Evolutionary conservation across 2,329 filamentous ascomycete species (phyloP), one percentile per base, ranked within the genome.

Genomic region (Paracoccidioides brasiliensis): DNA sequence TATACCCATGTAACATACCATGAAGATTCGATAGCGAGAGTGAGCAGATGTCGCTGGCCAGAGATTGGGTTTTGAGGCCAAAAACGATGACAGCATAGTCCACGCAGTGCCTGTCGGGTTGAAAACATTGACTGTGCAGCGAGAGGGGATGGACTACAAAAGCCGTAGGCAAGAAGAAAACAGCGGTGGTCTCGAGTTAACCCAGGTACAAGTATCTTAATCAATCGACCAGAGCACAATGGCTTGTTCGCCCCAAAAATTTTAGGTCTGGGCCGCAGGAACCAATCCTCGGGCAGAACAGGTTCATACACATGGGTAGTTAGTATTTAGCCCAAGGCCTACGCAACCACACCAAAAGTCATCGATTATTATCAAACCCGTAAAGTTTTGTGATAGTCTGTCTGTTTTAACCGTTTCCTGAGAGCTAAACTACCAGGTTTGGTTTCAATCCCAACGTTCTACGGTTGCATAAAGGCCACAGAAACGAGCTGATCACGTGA

Each of bases 21-120:
- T 2, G 86, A 90, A 8, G 85, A 86, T 69, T 93, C 88, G 66
- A 93, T 90, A 53, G 86, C 86, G 51, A 91, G 78, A 4, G 75
- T 62, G 6, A 62, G 49, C n/a, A 62, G 56, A 41, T 54, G 40
- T 49, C 59, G 52, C 30, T 28, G 52, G 33, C 52, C 38, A 46
- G 37, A 38, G 42, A 14, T 22, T 5, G 3, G 32, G 4, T 3
- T n/a, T 8, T 35, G 14, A 14, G 55, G 41, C 4, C n/a, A 15
- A 37, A 35, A n/a, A 14, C 41, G 35, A 37, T 28, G 55, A 46
- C 33, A 50, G 48, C 52, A 49, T 28, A 56, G 28, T n/a, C 51
- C 48, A 32, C 52, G 55, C 45, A 53, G 42, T 55, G 33, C 32
- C 10, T 41, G 38, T 44, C 40, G 51, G 22, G 40, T 40, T 15